Conservation (phyloP, 257 asterid genomes). For the Parsonsia alboflavescens region DNA sequence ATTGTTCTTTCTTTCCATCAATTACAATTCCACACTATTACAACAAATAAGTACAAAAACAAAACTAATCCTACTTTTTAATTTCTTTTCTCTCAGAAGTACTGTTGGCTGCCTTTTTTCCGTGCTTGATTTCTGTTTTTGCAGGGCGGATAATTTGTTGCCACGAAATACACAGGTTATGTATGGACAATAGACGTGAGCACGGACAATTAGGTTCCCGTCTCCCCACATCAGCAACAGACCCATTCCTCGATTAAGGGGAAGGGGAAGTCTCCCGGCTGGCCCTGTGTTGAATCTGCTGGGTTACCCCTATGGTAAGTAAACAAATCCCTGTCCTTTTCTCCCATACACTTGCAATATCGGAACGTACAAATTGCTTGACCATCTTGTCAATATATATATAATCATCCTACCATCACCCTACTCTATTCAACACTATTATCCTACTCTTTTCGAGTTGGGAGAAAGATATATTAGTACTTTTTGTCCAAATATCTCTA, state of each 20-base stretch:
- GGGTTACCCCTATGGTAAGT: conserved; percentile 16
- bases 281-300: not conserved
- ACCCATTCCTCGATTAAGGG: conserved; percentile 29
- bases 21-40: too few relatives aligned
- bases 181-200: not conserved
- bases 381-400: not conserved
- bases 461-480: too few relatives aligned
- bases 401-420: not conserved
- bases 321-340: conserved; percentile 28
- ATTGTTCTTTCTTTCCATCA: too few relatives aligned
- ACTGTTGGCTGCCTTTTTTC: not conserved
- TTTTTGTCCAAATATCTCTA: too few relatives aligned
- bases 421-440: not conserved
- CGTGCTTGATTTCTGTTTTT: not conserved
- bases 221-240: not conserved
- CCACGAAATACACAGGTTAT: not conserved
- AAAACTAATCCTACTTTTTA: too few relatives aligned
- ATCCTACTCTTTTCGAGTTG: not conserved
- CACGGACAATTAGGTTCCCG: not conserved
- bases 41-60: too few relatives aligned
- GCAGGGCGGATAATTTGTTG: not conserved
- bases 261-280: not conserved
- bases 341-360: not conserved
- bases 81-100: too few relatives aligned
- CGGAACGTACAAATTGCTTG: conserved; percentile 12